Percentiles rank a stretch among this genome's conserved stretches.
These are phyloP conservation scores for Arthroderma sp. DNA, from an alignment of 2,329 filamentous ascomycete species.

Conservation along the genomic window DNA sequence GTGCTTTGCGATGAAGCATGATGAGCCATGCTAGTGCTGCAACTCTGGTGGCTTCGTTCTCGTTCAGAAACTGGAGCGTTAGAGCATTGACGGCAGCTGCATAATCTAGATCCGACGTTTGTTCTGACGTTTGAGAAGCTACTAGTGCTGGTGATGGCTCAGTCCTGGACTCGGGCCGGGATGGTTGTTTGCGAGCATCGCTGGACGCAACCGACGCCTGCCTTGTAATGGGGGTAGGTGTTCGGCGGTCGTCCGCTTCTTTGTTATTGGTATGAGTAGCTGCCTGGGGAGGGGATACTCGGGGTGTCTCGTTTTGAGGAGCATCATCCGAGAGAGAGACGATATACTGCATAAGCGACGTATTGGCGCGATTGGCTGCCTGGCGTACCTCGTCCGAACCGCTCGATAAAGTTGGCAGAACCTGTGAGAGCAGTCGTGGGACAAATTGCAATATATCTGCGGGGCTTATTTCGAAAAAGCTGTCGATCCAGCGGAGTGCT, in stretches of 20 bases:
- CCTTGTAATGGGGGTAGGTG: slow-evolving; percentile 29
- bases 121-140: slow-evolving; percentile 36
- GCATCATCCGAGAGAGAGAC: slow-evolving; percentile 71
- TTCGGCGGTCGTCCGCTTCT: slow-evolving; percentile 27
- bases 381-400: slow-evolving; percentile 79
- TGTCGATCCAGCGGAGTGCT: slow-evolving; percentile 86
- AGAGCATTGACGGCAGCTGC: slow-evolving; percentile 86
- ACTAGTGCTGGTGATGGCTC: slow-evolving; percentile 35
- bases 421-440: slow-evolving; percentile 77
- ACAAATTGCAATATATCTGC: slow-evolving; percentile 94
- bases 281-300: slow-evolving; percentile 30
- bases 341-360: slow-evolving; percentile 84
- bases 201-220: slow-evolving; percentile 19
- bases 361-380: slow-evolving; percentile 80
- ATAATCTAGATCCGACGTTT: slow-evolving; percentile 69
- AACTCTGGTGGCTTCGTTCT: slow-evolving; percentile 89
- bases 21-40: slow-evolving; percentile 92
- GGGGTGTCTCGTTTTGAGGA: slow-evolving; percentile 31
- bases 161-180: slow-evolving; percentile 20
- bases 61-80: slow-evolving; percentile 86
- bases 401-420: slow-evolving; percentile 87
- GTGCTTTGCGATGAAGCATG: slow-evolving; percentile 93
- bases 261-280: slow-evolving; percentile 28
- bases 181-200: slow-evolving; percentile 24
- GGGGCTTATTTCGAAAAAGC: slow-evolving; percentile 92